Evolutionary conservation across 257 asterid genomes (phyloP).

Genomic region (Solanum tarapatanum): DNA sequence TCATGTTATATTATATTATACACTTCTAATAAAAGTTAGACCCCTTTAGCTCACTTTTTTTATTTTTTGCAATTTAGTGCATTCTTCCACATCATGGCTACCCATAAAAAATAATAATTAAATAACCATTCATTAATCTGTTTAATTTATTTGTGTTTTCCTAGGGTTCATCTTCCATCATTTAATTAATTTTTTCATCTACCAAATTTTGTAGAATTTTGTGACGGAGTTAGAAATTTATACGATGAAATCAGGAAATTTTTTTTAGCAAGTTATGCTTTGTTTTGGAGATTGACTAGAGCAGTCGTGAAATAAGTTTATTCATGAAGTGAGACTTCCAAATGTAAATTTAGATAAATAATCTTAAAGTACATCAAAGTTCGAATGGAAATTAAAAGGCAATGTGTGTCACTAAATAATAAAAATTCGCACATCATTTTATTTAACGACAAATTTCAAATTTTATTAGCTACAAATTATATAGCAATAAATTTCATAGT

Average conservation of each 20-base stretch:
- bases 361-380: background rate
- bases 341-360: background rate
- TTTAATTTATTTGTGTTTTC: background rate
- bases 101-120: background rate
- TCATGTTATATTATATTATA: background rate
- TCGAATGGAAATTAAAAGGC: background rate
- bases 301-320: no score
- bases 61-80: background rate
- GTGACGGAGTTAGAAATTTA: background rate
- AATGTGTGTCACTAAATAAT: background rate
- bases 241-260: background rate
- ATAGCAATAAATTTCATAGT: background rate
- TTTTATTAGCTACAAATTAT: background rate
- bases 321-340: background rate
- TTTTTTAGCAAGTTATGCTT: background rate
- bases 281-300: background rate
- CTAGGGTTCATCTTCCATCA: background rate
- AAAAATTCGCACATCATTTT: background rate
- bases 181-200: background rate
- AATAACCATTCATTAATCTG: background rate
- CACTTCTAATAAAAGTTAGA: background rate
- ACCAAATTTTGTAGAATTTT: background rate
- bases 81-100: background rate
- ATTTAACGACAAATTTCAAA: background rate
- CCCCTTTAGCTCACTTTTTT: background rate